Conservation (phyloP, 1,139 yeast genomes). For the Suhomyces guaymorum region DNA sequence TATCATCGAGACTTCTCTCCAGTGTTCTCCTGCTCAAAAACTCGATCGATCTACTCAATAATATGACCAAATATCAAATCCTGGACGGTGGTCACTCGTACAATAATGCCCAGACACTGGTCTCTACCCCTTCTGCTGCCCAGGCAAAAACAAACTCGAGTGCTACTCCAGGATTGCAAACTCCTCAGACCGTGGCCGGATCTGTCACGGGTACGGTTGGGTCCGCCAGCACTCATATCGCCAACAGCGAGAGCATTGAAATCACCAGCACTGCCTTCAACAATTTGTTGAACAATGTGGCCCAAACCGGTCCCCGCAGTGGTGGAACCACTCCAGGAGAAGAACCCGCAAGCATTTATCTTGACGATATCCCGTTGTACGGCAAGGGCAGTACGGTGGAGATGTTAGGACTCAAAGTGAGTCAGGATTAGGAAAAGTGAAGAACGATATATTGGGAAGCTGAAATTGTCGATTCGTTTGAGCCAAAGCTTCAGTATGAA, state of each 20-base stretch:
- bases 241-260: slow-evolving; percentile 20
- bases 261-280: slow-evolving; percentile 36
- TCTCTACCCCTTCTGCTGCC: slow-evolving; percentile 7
- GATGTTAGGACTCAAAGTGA: slow-evolving; percentile 33
- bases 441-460: too few species aligned
- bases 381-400: slow-evolving; percentile 46
- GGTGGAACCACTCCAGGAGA: slow-evolving; percentile 9
- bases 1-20: slow-evolving; percentile 41
- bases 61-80: slow-evolving; percentile 36
- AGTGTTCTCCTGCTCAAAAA: slow-evolving; percentile 40
- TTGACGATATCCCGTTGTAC: slow-evolving; percentile 42
- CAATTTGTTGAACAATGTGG: slow-evolving; percentile 30
- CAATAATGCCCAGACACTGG: slow-evolving; percentile 12
- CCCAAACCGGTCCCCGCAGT: slow-evolving; percentile 18
- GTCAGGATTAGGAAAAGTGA: not conserved
- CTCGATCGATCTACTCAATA: slow-evolving; percentile 36
- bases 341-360: slow-evolving; percentile 25
- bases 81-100: slow-evolving; percentile 43
- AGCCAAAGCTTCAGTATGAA: too few species aligned
- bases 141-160: slow-evolving; percentile 11
- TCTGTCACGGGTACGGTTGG: slow-evolving; percentile 19
- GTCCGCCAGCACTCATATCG: slow-evolving; percentile 16
- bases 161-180: slow-evolving; percentile 17
- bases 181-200: slow-evolving; percentile 23
- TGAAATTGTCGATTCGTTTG: too few species aligned